Conservation (phyloP, 179 eudicot genomes). For the Beta corolliflora region DNA sequence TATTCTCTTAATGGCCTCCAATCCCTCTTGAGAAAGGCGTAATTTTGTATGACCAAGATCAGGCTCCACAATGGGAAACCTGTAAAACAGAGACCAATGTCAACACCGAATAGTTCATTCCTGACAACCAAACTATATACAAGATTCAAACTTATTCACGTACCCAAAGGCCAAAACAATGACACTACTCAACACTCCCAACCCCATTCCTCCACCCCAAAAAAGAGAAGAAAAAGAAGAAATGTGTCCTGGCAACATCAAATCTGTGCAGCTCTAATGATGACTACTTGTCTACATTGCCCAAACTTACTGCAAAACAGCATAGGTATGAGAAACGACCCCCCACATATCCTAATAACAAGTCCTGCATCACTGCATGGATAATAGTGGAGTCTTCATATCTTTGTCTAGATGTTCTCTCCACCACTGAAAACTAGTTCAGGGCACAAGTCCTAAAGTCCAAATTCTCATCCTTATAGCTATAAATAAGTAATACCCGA, state of each 20-base stretch:
- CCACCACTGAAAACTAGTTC: background rate
- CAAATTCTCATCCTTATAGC: background rate
- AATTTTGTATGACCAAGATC: constrained; percentile 97
- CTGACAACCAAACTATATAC: background rate
- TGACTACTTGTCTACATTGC: background rate
- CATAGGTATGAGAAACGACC: background rate
- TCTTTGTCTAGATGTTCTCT: background rate
- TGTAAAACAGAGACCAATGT: constrained; percentile 31
- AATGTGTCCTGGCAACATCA: background rate
- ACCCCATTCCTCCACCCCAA: background rate
- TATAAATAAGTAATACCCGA: background rate
- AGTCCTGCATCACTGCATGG: background rate
- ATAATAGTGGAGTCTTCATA: background rate
- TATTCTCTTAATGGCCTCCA: constrained; percentile 88
- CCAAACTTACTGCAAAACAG: background rate
- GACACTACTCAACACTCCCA: constrained; percentile 3
- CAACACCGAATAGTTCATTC: background rate
- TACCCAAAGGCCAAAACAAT: background rate
- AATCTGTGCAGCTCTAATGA: background rate
- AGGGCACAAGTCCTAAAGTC: background rate
- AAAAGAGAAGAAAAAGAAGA: background rate
- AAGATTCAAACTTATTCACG: background rate
- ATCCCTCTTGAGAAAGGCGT: constrained; percentile 81
- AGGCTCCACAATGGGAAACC: constrained; percentile 97
- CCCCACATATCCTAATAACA: background rate